phyloP scores from a whole-genome alignment of 805 yeast species.

The Yamadazyma phyllophila region DNA sequence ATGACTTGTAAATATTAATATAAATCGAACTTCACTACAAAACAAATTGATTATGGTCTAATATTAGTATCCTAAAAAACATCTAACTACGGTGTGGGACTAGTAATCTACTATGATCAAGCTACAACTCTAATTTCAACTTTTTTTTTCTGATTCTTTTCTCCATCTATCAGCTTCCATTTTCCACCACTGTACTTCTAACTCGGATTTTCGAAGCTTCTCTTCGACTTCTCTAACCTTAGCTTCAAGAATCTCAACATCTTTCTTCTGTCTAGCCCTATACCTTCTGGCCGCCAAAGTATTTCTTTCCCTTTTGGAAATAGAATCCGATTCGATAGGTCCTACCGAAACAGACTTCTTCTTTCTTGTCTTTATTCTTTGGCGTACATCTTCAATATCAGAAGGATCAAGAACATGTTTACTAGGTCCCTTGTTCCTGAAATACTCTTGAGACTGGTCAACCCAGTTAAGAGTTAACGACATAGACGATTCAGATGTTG shows the following conservation, averaged over 20 bases:
- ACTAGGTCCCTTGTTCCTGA: not conserved
- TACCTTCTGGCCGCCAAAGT: constrained; percentile 14
- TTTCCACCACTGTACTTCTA: constrained; percentile 12
- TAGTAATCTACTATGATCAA: no score
- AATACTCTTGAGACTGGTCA: constrained; percentile 2
- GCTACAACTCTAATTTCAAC: no score
- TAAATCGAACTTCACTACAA: not conserved
- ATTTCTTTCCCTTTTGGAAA: constrained; percentile 6
- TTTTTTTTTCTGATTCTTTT: constrained; percentile 5
- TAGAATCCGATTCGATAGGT: not conserved
- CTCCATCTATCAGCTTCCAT: constrained; percentile 12
- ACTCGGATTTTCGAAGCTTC: constrained; percentile 2
- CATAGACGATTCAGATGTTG: no score
- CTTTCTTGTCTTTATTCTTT: constrained; percentile 2
- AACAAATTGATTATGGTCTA: not conserved
- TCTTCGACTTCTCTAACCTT: constrained; percentile 8
- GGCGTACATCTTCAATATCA: constrained; percentile 1
- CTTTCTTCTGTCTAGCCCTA: constrained; percentile 11
- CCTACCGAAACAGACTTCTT: not conserved
- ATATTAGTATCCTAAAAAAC: not conserved
- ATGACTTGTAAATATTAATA: constrained; percentile 10
- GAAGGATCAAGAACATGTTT: not conserved
- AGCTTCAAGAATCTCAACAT: constrained; percentile 12
- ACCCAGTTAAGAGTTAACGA: constrained; percentile 1
- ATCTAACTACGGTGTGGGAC: no score